A percentile compares a stretch with the other conserved stretches of the same genome.
Conservation (phyloP, 225 moss, liverwort and hornwort species). For the Bryoerythrophyllum caledonicum region DNA sequence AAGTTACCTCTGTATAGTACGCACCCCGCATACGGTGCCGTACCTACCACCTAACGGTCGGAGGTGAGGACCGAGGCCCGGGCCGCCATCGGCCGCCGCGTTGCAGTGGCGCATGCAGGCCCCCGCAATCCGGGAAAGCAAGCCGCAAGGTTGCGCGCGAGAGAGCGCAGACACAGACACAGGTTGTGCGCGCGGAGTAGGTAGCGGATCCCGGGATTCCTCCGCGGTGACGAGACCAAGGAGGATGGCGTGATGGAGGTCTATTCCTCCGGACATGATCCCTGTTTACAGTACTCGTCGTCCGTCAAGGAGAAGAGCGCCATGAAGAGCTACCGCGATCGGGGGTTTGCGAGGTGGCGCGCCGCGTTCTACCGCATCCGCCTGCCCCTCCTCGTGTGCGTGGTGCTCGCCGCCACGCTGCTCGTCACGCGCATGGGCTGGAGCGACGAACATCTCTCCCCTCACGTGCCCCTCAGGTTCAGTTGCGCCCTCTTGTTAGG, state of each 20-base stretch:
- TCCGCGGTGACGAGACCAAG: no score
- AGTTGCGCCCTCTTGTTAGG: not conserved
- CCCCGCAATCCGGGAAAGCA: no score
- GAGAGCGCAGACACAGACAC: no score
- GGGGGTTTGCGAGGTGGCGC: slow-evolving; percentile 52
- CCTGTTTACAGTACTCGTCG: slow-evolving; percentile 28
- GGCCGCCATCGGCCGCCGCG: no score
- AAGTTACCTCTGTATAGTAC: no score
- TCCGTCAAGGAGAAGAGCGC: slow-evolving; percentile 49
- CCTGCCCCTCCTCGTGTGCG: slow-evolving; percentile 32
- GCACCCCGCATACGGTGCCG: no score
- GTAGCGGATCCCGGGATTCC: no score
- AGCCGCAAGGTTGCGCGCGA: no score
- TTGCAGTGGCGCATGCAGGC: no score
- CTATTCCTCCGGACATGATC: slow-evolving; percentile 19
- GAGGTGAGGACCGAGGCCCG: no score
- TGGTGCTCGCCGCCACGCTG: slow-evolving; percentile 28
- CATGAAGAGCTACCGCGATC: slow-evolving; percentile 60
- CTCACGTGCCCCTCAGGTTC: slow-evolving; percentile 21
- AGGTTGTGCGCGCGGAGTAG: no score
- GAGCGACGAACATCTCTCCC: slow-evolving; percentile 32
- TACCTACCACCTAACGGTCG: no score
- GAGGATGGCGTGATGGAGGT: slow-evolving; percentile 15
- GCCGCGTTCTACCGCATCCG: slow-evolving; percentile 28
- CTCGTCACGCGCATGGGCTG: slow-evolving; percentile 48